Conservation (phyloP, 306 rosid species). For the Begonia peltatifolia region DNA sequence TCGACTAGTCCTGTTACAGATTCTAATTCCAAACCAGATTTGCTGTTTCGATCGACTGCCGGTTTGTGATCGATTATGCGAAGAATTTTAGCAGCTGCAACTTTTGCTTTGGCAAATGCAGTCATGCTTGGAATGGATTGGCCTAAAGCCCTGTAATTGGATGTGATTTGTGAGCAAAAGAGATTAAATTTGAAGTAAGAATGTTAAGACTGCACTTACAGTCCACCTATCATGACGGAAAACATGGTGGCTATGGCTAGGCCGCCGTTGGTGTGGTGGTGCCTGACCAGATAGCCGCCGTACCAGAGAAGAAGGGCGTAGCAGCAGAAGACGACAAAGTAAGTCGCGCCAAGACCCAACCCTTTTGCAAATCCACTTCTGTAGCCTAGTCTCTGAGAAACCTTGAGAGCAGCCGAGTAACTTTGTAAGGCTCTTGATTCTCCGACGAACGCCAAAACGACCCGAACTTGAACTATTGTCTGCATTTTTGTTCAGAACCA, state of each 20-base stretch:
- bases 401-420: slow-evolving; percentile 52
- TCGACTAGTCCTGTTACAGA: slow-evolving; percentile 64
- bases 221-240: slow-evolving; percentile 80
- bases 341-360: slow-evolving; percentile 80
- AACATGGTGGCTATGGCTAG: slow-evolving; percentile 88
- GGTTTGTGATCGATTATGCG: slow-evolving; percentile 75
- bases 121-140: slow-evolving; percentile 86
- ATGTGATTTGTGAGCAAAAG: no score
- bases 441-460: slow-evolving; percentile 60
- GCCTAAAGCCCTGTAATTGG: slow-evolving; percentile 47
- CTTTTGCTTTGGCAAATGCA: slow-evolving; percentile 79
- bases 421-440: slow-evolving; percentile 50
- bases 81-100: slow-evolving; percentile 66
- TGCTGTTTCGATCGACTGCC: slow-evolving; percentile 38
- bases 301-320: slow-evolving; percentile 89
- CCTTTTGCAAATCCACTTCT: slow-evolving; percentile 77
- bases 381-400: slow-evolving; percentile 66
- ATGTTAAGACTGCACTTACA: slow-evolving; percentile 25
- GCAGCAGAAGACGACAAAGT: slow-evolving; percentile 78
- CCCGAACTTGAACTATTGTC: slow-evolving; percentile 78
- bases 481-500: slow-evolving; percentile 13
- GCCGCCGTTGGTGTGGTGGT: slow-evolving; percentile 75
- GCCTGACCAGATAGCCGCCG: slow-evolving; percentile 78
- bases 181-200: no score
- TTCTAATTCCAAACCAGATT: slow-evolving; percentile 46